Conservation (phyloP, 2,329 filamentous ascomycete species). For the Trichothecium roseum region DNA sequence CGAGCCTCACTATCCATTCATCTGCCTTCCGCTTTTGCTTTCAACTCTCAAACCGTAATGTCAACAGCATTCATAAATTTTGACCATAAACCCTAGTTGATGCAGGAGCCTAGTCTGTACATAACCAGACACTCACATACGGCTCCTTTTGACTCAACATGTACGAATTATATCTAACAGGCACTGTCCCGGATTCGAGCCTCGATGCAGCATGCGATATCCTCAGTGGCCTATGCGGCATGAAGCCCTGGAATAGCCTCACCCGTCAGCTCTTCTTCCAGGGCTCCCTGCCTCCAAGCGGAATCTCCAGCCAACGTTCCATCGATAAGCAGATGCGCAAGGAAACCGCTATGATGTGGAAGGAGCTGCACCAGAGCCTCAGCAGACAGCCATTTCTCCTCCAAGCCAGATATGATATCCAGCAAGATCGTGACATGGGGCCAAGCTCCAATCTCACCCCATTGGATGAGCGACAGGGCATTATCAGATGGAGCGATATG, state of each 20-base stretch:
- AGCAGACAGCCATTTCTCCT: conserved; percentile 46
- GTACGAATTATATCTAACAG: conserved; percentile 51
- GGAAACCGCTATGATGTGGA: conserved; percentile 33
- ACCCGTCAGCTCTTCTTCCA: conserved; percentile 44
- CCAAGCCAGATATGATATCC: conserved; percentile 43
- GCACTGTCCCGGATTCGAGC: conserved; percentile 38
- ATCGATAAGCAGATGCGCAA: conserved; percentile 27
- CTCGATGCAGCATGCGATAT: conserved; percentile 38
- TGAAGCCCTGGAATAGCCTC: conserved; percentile 38
- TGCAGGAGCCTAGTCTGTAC: too few species aligned
- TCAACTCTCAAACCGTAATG: too few species aligned
- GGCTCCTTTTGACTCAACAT: conserved; percentile 27
- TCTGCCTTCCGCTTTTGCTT: too few species aligned
- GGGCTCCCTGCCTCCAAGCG: conserved; percentile 32
- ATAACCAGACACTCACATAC: too few species aligned
- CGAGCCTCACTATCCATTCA: too few species aligned
- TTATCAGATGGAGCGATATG: conserved; percentile 48
- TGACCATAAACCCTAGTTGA: too few species aligned
- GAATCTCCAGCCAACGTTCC: conserved; percentile 31
- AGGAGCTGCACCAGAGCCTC: conserved; percentile 43
- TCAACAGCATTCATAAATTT: too few species aligned
- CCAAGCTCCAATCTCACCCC: conserved; percentile 21
- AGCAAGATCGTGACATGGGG: conserved; percentile 36
- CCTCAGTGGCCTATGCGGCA: conserved; percentile 46
- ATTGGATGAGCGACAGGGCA: conserved; percentile 33